Evolutionary conservation across 306 rosid genomes (phyloP).

Genomic region (Castanopsis chinensis): DNA sequence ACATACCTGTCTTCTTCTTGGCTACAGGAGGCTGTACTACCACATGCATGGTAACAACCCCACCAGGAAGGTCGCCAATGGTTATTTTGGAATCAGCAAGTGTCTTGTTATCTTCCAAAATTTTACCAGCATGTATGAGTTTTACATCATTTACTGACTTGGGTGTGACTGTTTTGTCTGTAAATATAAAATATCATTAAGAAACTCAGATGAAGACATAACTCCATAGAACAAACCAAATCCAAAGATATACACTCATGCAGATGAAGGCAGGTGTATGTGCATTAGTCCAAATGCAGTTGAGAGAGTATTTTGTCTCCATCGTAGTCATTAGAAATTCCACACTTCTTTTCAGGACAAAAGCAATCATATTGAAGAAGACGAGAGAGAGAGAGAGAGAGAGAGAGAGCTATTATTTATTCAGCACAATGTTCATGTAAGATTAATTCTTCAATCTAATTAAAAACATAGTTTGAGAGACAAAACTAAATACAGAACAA

Average conservation of each 20-base stretch:
- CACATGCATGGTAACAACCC: constrained; percentile 62
- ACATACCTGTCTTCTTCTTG: constrained; percentile 61
- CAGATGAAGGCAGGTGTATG: neutral
- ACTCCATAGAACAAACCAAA: neutral
- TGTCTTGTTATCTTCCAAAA: constrained; percentile 63
- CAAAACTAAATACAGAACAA: too few relatives aligned
- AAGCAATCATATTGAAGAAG: neutral
- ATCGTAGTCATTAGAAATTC: neutral
- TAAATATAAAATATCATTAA: constrained; percentile 22
- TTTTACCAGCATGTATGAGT: constrained; percentile 65
- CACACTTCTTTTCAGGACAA: neutral
- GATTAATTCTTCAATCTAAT: too few relatives aligned
- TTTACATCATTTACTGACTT: constrained; percentile 56
- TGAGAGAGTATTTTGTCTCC: neutral
- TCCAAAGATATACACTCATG: neutral
- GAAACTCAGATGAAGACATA: constrained; percentile 8
- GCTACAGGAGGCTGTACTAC: constrained; percentile 56
- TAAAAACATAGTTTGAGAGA: too few relatives aligned
- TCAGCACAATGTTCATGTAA: too few relatives aligned
- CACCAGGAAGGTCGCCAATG: constrained; percentile 46
- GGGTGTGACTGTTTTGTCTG: constrained; percentile 60
- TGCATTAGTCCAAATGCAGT: neutral
- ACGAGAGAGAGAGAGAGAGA: neutral
- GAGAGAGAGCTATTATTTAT: neutral
- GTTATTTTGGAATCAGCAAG: constrained; percentile 62